Base-by-base conservation (phyloP, 345 rosid genomes). In the Eutrema japonicum region DNA sequence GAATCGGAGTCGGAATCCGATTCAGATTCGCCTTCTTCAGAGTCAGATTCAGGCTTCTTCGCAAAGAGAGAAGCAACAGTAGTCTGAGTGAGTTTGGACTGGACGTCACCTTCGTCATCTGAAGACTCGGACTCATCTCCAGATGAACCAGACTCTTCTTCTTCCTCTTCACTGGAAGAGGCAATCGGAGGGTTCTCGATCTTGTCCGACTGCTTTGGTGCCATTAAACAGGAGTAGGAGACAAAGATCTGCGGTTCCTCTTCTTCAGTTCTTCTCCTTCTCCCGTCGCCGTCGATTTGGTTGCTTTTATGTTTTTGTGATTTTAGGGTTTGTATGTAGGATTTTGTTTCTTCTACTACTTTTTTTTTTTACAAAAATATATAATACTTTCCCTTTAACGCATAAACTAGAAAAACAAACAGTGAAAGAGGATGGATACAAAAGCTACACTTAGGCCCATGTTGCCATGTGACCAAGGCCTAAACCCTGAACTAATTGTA, bases 131-230 rank as follows among this genome's bases (percentile, higher is more conserved):
- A 63, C 33, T 64, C 75, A 9, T 53, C 65, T 52, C 36, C 75
- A 1, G 74, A 62, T 2, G 74, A 69, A 11, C 45, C 79, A 16
- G 79, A 76, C 36, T 48, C 56, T 33, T 62, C 68, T n/a, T 53
- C 87, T 2, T 77, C 84, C 9, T 80, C 82, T 35, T 74, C 84
- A 18, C 75, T 76, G 0, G 79, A 76, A 9, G 75, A 69, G 6
- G 2, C 65, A 0, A 55, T 10, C 0, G 71, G 66, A 53, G 66
- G 79, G 0, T 64, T 76, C 3, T 70, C 53, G 36, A 75, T 52
- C 14, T 27, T 52, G 16, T 70, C 75, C 8, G 56, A 0, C 14
- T 61, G 66, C 71, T 76, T 76, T 9, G 79, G 76, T 63, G 79
- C 79, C 79, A 76, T 76, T 14, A 49, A 16, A 8, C 4, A 5